These are phyloP conservation scores for Xanthoconium stramineum DNA, from an alignment of 768 basidiomycete genomes.

Conservation along the genomic window DNA sequence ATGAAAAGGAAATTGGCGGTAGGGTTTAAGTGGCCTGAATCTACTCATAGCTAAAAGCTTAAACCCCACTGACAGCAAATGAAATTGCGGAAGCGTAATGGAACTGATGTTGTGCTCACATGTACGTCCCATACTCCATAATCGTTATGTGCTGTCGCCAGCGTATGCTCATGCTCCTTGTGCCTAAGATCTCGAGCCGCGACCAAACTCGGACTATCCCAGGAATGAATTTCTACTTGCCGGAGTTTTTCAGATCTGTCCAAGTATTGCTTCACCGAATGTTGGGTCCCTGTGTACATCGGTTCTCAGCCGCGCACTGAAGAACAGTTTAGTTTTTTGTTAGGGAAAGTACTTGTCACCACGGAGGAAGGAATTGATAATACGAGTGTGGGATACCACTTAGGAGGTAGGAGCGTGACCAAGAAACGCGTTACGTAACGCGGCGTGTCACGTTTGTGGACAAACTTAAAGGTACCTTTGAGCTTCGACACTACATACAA, in stretches of 20 bases:
- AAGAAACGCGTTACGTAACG: conserved; percentile 33
- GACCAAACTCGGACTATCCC: conserved; percentile 50
- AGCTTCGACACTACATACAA: neutral
- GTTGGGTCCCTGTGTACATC: conserved; percentile 29
- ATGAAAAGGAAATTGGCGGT: conserved; percentile 40
- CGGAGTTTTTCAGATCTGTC: conserved; percentile 54
- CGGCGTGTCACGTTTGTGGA: conserved; percentile 10
- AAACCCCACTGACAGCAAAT: conserved; percentile 27
- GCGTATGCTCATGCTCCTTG: conserved; percentile 44
- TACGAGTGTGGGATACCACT: too few species aligned
- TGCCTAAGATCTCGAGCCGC: conserved; percentile 38
- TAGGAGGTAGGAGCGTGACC: conserved; percentile 12
- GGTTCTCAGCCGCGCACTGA: neutral
- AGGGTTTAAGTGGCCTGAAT: conserved; percentile 12
- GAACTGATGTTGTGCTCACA: conserved; percentile 52
- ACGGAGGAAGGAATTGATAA: neutral
- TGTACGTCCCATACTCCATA: conserved; percentile 35
- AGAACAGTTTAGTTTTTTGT: neutral
- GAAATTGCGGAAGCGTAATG: conserved; percentile 35
- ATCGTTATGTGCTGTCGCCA: neutral
- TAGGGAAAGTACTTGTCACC: conserved; percentile 27
- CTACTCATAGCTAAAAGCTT: conserved; percentile 9
- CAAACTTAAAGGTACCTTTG: neutral
- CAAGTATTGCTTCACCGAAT: conserved; percentile 34
- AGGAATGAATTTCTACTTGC: conserved; percentile 42